Evolutionary conservation across 495 filamentous ascomycete genomes (phyloP), one percentile per base, ranked within the genome.

Genomic region (Penicillium argentinense): DNA sequence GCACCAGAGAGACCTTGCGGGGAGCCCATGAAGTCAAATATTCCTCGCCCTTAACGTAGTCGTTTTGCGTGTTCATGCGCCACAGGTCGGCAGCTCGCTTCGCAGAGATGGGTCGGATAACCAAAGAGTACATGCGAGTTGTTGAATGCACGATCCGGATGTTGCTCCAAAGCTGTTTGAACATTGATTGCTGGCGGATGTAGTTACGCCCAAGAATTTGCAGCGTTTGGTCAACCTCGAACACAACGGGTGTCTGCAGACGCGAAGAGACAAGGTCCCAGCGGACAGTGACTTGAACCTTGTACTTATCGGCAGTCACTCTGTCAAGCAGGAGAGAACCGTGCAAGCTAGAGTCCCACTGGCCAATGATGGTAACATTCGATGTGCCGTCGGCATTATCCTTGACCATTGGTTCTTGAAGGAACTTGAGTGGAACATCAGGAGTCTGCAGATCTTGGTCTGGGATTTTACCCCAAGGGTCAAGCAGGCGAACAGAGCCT

Each of bases 331-430:
- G 75, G 17, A 93, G 76, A 13, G 93, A 99, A 45, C 81, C 82
- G 60, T 99, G 93, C 47, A 92, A 76, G 58, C 88, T 92, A 0
- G 95, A 97, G 63, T 97, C 95, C 93, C 93, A 99, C 60, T 97
- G 93, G 7, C 87, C 91, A 8, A 85, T 68, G 16, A 97, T 72
- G 1, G 85, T 91, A 39, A 95, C 80, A 60, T 87, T 86, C n/a
- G 85, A 88, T 1, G 92, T 97, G 23, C 93, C 93, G 61, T 97
- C 91, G 4, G 88, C 80, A 66, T 96, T 92, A 29, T 83, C 79
- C 47, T 84, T 85, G 45, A 95, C 78, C 38, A 78, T 75, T 3
- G 93, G 91, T 33, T 86, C 82, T 37, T 83, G 78, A 9, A 88
- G 69, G 24, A 93, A 76, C 59, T 87, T 88, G 19, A 99, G 71